phyloP scores from a whole-genome alignment of 371 early-diverging fungal genomes.

The Pancytospora philotis region DNA sequence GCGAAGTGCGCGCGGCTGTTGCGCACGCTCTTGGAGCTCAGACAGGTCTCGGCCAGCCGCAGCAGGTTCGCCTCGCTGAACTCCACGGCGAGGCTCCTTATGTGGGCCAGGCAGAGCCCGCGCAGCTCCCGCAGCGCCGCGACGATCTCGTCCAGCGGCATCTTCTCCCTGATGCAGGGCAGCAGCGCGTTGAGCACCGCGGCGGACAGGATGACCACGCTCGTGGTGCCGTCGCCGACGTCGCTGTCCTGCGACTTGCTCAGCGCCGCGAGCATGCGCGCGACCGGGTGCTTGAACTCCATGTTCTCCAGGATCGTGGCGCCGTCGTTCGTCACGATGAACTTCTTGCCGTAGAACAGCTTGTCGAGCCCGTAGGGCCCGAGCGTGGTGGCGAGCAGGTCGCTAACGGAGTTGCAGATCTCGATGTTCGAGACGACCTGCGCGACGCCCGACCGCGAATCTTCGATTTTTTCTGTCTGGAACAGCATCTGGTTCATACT shows the following conservation, averaged over 20 bases:
- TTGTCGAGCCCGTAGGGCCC: constrained; percentile 99
- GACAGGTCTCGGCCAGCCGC: constrained; percentile 88
- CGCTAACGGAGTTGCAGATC: constrained; percentile 81
- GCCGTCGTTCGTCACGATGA: constrained; percentile 98
- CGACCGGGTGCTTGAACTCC: constrained; percentile 95
- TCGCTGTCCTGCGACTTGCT: constrained; percentile 98
- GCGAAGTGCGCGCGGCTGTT: constrained; percentile 90
- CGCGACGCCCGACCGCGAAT: constrained; percentile 89
- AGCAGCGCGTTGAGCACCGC: constrained; percentile 86
- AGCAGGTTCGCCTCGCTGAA: constrained; percentile 67
- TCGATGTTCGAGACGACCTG: constrained; percentile 94
- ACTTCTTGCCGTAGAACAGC: constrained; percentile 83
- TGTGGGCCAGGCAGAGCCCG: constrained; percentile 58
- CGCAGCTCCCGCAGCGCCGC: constrained; percentile 78
- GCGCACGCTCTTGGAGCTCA: constrained; percentile 93
- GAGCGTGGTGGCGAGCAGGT: constrained; percentile 85
- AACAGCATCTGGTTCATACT: constrained; percentile 28
- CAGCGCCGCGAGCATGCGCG: constrained; percentile 86
- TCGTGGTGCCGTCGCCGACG: constrained; percentile 97
- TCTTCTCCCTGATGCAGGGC: constrained; percentile 80
- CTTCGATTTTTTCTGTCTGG: constrained; percentile 76
- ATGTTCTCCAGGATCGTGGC: constrained; percentile 95
- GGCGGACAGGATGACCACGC: constrained; percentile 87
- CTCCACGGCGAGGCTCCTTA: constrained; percentile 36
- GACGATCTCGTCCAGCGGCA: constrained; percentile 80